phyloP scores from a whole-genome alignment of 371 early-diverging fungal species.

The Syncephalastrum racemosum region DNA sequence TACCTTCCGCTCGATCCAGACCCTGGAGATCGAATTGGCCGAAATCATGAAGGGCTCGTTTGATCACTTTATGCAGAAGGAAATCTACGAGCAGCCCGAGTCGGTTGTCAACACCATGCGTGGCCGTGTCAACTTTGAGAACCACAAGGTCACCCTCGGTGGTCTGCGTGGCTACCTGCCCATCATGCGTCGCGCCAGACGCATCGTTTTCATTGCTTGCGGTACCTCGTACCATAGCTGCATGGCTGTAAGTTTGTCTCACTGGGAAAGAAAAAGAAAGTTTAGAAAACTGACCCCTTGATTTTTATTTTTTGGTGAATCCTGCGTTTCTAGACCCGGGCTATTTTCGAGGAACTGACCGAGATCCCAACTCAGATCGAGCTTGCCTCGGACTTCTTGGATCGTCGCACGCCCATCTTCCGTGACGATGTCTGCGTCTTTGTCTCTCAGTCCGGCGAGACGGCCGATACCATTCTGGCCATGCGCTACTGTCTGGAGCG shows the following conservation, averaged over 20 bases:
- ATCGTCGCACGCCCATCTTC: conserved; percentile 92
- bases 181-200: conserved; percentile 89
- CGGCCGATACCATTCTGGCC: conserved; percentile 97
- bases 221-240: conserved; percentile 97
- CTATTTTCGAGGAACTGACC: conserved; percentile 96
- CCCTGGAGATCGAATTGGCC: conserved; percentile 94
- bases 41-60: conserved; percentile 97
- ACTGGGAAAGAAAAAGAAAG: conserved; percentile 1
- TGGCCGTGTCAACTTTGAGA: conserved; percentile 97
- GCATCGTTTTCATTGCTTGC: conserved; percentile 97
- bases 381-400: conserved; percentile 95
- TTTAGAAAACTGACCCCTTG: too few species aligned
- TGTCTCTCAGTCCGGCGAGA: conserved; percentile 98
- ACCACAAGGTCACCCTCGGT: conserved; percentile 85
- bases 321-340: conserved; percentile 64
- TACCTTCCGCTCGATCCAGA: conserved; percentile 88
- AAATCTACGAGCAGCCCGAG: conserved; percentile 99
- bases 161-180: conserved; percentile 89
- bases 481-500: conserved; percentile 96
- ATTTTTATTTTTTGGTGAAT: neutral
- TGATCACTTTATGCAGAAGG: conserved; percentile 99
- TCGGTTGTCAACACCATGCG: conserved; percentile 99
- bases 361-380: conserved; percentile 93
- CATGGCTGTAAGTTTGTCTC: conserved; percentile 68
- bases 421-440: conserved; percentile 98